Conservation (phyloP, 2,329 filamentous ascomycete genomes). For the Diaporthe caulivora region DNA sequence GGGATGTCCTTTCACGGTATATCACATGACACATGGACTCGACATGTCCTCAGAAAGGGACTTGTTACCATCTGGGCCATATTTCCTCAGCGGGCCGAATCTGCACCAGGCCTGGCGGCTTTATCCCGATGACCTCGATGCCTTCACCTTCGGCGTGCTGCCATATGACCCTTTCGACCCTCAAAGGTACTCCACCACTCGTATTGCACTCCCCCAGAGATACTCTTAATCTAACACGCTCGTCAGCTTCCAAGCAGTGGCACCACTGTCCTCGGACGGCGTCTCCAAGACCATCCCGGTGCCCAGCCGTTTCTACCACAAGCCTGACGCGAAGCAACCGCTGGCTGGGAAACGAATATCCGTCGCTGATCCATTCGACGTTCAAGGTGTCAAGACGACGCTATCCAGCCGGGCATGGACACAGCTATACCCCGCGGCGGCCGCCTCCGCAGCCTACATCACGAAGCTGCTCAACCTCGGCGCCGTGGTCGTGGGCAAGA, state of each 20-base stretch:
- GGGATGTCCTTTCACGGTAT: conserved; percentile 22
- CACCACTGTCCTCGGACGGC: conserved; percentile 45
- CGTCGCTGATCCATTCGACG: conserved; percentile 50
- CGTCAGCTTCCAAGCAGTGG: conserved; percentile 49
- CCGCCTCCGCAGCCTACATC: conserved; percentile 61
- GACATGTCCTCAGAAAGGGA: not conserved
- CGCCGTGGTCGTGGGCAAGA: conserved; percentile 67
- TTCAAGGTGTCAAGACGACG: conserved; percentile 65
- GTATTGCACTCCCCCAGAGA: not conserved
- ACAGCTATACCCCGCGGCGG: conserved; percentile 61
- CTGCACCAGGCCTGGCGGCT: conserved; percentile 56
- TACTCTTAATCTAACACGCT: not conserved
- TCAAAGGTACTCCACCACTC: conserved; percentile 13
- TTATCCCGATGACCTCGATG: conserved; percentile 53
- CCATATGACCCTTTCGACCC: conserved; percentile 48
- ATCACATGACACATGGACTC: conserved; percentile 9
- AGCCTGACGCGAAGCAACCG: conserved; percentile 43
- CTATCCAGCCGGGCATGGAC: conserved; percentile 71
- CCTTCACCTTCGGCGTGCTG: conserved; percentile 54
- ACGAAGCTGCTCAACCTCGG: conserved; percentile 71
- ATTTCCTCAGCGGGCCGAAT: conserved; percentile 56
- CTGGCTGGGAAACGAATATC: conserved; percentile 53
- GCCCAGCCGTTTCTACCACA: conserved; percentile 38
- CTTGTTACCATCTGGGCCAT: conserved; percentile 54
- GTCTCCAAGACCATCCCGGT: conserved; percentile 43